Base-by-base conservation (phyloP, 1,284 basidiomycete genomes). In the Boletus austroedulis region DNA sequence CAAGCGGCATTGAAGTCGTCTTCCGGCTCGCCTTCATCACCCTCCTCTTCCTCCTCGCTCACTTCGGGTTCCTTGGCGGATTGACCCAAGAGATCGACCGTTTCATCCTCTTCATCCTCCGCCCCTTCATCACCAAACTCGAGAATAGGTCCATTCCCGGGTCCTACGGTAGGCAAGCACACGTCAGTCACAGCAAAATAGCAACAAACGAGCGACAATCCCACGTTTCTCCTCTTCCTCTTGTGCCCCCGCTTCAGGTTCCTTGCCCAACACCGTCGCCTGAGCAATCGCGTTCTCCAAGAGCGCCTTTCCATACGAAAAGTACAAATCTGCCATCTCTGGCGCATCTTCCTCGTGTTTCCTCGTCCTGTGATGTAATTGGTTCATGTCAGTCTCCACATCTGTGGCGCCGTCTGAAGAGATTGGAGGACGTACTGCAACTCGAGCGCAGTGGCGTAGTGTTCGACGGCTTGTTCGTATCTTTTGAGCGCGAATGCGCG, bases 1-100 rank as follows among this genome's bases (percentile, higher is more conserved):
- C 94, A 96, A 15, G 94, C 92, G 31, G 93, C 93, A 65, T 94
- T 95, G 73, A 94, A 95, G 70, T 96, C 93, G 65, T 96, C 93
- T 68, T 95, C 94, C 0, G 90, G 92, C 66, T 90, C 89, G 4
- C 68, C 86, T 14, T 87, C 85, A 1, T 83, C 86, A 4, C 77
- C 86, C 21, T 80, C 85, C 0, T 81, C 83, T 1, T 76, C 78
- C 0, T 74, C 79, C 0, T 74, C 80, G 0, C 72, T 78, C 29
- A 74, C 78, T 10, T 80, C 82, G 11, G 72, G 72, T 47, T 75
- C 76, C 58, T 78, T 77, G 50, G 71, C 65, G n/a, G 80, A 80
- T 59, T 84, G 78, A 2, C 76, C 85, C 59, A 89, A 82, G 21
- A 90, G 75, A 68, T 90, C 86, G 2, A 90, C 80, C 0, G 80